A percentile compares a stretch with the other conserved stretches of the same genome.
Evolutionary conservation across 2,329 filamentous ascomycete species (phyloP).

Genomic region (Colletotrichum sidae): DNA sequence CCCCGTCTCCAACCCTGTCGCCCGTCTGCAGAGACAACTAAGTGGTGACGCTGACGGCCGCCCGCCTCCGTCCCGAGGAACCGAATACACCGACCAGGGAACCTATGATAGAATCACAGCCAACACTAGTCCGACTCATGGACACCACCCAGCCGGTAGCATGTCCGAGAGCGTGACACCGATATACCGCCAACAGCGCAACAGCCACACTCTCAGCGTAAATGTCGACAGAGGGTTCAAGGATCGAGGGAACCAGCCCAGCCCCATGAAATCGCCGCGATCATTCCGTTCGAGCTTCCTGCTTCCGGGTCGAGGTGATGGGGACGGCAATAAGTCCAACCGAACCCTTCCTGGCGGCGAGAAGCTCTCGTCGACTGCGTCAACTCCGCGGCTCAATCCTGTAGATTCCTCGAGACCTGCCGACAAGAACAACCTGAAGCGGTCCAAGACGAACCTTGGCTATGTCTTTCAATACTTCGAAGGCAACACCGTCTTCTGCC

Average conservation of each 20-base stretch:
- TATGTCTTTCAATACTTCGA: slow-evolving; percentile 79
- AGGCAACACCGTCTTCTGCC: slow-evolving; percentile 91
- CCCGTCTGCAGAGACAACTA: slow-evolving; percentile 47
- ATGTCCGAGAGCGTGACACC: slow-evolving; percentile 84
- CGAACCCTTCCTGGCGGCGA: slow-evolving; percentile 77
- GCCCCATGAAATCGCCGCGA: slow-evolving; percentile 76
- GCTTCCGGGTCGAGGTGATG: slow-evolving; percentile 68
- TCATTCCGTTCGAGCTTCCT: slow-evolving; percentile 84
- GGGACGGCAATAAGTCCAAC: slow-evolving; percentile 59
- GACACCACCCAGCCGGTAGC: slow-evolving; percentile 69
- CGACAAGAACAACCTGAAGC: slow-evolving; percentile 27
- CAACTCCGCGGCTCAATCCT: slow-evolving; percentile 74
- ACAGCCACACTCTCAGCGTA: slow-evolving; percentile 61
- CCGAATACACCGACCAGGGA: slow-evolving; percentile 82
- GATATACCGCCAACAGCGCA: slow-evolving; percentile 63
- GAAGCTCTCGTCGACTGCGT: slow-evolving; percentile 84
- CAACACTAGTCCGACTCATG: slow-evolving; percentile 78
- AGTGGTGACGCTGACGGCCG: slow-evolving; percentile 63
- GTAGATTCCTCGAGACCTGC: slow-evolving; percentile 49
- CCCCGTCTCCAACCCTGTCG: slow-evolving; percentile 57
- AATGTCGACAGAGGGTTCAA: slow-evolving; percentile 72
- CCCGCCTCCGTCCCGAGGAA: slow-evolving; percentile 79
- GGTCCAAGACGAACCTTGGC: slow-evolving; percentile 61
- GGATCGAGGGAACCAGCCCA: slow-evolving; percentile 62
- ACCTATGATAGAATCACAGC: slow-evolving; percentile 77